phyloP scores from a whole-genome alignment of 257 asterid genomes.

The Ehretia macrophylla region DNA sequence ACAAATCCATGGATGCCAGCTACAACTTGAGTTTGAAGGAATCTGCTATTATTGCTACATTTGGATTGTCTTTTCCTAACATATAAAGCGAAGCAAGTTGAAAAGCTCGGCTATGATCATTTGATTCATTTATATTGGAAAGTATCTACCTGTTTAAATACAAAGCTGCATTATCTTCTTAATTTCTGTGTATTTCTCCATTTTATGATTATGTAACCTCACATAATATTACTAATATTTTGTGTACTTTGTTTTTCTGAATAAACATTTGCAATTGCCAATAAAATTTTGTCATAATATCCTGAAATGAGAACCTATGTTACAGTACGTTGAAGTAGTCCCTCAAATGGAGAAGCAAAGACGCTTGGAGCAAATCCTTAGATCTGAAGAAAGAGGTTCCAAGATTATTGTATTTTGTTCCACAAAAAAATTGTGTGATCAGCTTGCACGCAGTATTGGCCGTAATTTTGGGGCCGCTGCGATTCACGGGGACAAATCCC shows the following conservation, averaged over 20 bases:
- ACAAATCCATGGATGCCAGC: too few species aligned
- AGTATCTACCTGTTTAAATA: too few species aligned
- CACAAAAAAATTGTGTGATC: conserved; percentile 87
- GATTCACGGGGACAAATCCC: conserved; percentile 95
- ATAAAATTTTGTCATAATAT: background rate
- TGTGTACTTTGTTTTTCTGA: background rate
- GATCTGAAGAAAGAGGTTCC: conserved; percentile 88
- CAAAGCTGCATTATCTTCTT: too few species aligned
- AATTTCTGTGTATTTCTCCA: too few species aligned
- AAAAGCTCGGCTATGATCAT: too few species aligned
- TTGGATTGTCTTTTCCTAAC: too few species aligned
- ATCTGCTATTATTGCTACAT: too few species aligned
- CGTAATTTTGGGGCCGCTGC: conserved; percentile 92
- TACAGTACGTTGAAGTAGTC: conserved; percentile 82
- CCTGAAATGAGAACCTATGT: background rate
- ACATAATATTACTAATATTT: too few species aligned
- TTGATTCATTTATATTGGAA: too few species aligned
- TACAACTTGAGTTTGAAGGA: too few species aligned
- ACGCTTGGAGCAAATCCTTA: conserved; percentile 87
- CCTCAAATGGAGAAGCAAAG: conserved; percentile 94
- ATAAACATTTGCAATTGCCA: background rate
- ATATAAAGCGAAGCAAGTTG: too few species aligned
- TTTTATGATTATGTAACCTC: conserved; percentile 2
- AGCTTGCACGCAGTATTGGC: conserved; percentile 70
- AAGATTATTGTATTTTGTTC: conserved; percentile 82